A percentile compares a stretch with the other conserved stretches of the same genome.
Evolutionary conservation across 2,329 filamentous ascomycete genomes (phyloP).

Genomic region (Trichophyton mentagrophytes): DNA sequence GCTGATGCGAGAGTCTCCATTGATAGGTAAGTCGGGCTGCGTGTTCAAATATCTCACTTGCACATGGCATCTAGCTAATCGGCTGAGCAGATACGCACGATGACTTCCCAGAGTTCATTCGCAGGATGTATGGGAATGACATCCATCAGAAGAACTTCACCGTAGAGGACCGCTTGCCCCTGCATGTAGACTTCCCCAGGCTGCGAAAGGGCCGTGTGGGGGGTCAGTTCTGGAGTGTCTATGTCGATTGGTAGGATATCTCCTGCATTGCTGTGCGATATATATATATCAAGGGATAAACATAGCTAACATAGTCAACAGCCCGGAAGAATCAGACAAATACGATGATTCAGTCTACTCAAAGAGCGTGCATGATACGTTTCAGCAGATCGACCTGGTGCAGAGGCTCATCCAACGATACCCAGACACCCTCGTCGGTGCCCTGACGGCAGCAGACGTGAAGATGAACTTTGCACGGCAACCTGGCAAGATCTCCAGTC

Average conservation of each 20-base stretch:
- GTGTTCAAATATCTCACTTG: not conserved
- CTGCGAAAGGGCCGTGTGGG: conserved; percentile 52
- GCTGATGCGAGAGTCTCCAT: not conserved
- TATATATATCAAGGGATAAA: conserved; percentile 6
- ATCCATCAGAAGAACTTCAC: conserved; percentile 65
- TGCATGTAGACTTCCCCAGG: conserved; percentile 69
- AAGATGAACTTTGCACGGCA: conserved; percentile 52
- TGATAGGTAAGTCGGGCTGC: not conserved
- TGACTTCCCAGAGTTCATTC: conserved; percentile 66
- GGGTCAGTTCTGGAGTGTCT: conserved; percentile 91
- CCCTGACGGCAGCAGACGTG: conserved; percentile 45
- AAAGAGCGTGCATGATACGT: conserved; percentile 51
- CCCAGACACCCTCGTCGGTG: conserved; percentile 46
- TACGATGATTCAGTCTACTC: conserved; percentile 16
- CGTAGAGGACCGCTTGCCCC: conserved; percentile 51
- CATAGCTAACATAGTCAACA: not conserved
- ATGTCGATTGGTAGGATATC: conserved; percentile 46
- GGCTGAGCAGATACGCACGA: conserved; percentile 64
- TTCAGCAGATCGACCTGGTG: conserved; percentile 64
- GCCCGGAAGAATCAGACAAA: conserved; percentile 5
- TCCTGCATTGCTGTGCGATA: not conserved
- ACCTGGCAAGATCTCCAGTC: conserved; percentile 56
- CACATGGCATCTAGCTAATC: not conserved
- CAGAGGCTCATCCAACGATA: conserved; percentile 50
- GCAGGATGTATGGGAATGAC: conserved; percentile 56